A percentile compares a stretch with the other conserved stretches of the same genome.
phyloP scores from a whole-genome alignment of 345 rosid species.

The Ailanthus altissimus region DNA sequence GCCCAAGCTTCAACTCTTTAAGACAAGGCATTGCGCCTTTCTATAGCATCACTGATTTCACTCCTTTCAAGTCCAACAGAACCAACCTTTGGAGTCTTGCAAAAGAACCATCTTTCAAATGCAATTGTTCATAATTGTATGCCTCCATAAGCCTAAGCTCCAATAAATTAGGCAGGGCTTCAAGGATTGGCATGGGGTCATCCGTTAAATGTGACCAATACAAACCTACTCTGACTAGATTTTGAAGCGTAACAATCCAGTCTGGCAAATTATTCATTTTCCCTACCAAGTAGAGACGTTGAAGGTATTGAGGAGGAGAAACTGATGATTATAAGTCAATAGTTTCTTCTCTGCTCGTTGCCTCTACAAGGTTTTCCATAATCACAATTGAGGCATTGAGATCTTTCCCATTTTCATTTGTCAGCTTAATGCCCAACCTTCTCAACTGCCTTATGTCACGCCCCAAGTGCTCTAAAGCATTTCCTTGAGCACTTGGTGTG shows the following conservation, averaged over 20 bases:
- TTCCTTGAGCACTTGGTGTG: too few relatives aligned
- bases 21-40: not conserved
- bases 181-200: not conserved
- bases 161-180: conserved; percentile 11
- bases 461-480: too few relatives aligned
- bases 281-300: not conserved
- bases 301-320: not conserved
- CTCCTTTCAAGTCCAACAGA: not conserved
- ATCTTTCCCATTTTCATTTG: not conserved
- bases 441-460: conserved; percentile 17
- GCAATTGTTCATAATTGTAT: not conserved
- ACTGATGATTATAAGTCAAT: conserved; percentile 15
- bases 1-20: not conserved
- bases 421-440: conserved; percentile 13
- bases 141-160: not conserved
- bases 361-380: conserved; percentile 12
- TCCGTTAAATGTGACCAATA: not conserved
- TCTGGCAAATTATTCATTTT: not conserved
- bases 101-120: not conserved
- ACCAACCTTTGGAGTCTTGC: not conserved
- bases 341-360: not conserved
- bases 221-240: not conserved
- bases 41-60: not conserved
- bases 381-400: conserved; percentile 12
- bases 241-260: conserved; percentile 12